These are phyloP conservation scores for Chimonanthus salicifolius DNA, from an alignment of 164 flowering plant species.

Conservation along the genomic window DNA sequence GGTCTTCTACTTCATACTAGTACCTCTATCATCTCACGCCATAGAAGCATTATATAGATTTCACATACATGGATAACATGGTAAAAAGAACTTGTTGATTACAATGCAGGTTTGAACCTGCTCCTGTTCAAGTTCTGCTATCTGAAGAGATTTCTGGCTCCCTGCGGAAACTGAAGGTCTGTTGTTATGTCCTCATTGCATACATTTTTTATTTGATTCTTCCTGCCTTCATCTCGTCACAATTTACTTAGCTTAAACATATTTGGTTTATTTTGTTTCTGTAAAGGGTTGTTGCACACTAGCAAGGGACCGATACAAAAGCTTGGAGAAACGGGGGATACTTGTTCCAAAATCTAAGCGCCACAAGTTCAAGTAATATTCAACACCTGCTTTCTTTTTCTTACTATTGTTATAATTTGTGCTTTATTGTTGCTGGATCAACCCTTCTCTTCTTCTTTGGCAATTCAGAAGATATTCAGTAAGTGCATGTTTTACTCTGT, in stretches of 20 bases:
- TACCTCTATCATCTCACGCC: no score
- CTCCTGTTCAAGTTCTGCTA: slow-evolving; percentile 78
- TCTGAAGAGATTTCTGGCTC: slow-evolving; percentile 92
- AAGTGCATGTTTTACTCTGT: no score
- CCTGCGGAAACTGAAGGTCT: slow-evolving; percentile 83
- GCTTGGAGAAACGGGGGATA: slow-evolving; percentile 86
- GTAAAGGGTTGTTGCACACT: slow-evolving; percentile 86
- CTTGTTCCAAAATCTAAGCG: slow-evolving; percentile 54
- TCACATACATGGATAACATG: neutral
- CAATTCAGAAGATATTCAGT: no score
- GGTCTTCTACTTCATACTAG: no score
- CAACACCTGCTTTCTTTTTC: no score
- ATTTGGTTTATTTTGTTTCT: slow-evolving; percentile 1
- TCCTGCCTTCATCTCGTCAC: neutral
- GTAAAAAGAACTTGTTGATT: neutral
- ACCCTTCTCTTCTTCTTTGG: no score
- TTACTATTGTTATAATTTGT: no score
- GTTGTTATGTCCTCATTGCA: neutral
- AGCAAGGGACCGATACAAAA: slow-evolving; percentile 85
- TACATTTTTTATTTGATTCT: neutral
- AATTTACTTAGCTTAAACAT: neutral
- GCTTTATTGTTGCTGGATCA: no score
- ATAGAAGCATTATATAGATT: no score
- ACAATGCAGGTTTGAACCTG: slow-evolving; percentile 74
- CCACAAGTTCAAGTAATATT: slow-evolving; percentile 25